phyloP scores from a whole-genome alignment of 2,329 filamentous ascomycete species.

The Calonectria pseudoturangicola region DNA sequence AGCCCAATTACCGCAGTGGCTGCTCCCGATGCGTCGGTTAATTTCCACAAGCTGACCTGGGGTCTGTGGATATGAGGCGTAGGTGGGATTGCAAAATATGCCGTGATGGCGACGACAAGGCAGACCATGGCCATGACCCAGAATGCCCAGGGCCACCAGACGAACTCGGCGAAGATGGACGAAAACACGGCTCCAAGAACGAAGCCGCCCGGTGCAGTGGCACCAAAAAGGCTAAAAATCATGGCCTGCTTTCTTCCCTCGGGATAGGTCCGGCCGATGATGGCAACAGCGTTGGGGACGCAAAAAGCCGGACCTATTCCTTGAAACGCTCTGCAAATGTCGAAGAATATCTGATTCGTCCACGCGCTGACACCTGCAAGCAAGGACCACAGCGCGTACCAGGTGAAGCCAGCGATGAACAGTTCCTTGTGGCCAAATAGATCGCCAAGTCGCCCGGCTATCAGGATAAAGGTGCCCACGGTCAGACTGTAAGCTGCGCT shows the following conservation, averaged over 20 bases:
- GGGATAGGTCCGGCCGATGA: slow-evolving; percentile 7
- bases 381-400: slow-evolving; percentile 6
- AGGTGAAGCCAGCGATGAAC: background rate
- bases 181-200: slow-evolving; percentile 9
- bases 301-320: slow-evolving; percentile 13
- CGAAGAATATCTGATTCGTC: background rate
- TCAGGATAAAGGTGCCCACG: slow-evolving; percentile 1
- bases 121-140: slow-evolving; percentile 60
- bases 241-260: background rate
- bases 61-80: slow-evolving; percentile 26
- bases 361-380: background rate
- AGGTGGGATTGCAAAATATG: slow-evolving; percentile 55
- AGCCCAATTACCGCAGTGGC: slow-evolving; percentile 69
- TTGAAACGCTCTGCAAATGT: slow-evolving; percentile 2
- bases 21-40: slow-evolving; percentile 60
- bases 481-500: background rate
- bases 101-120: slow-evolving; percentile 52
- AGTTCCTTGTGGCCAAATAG: slow-evolving; percentile 5
- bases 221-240: slow-evolving; percentile 13
- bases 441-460: slow-evolving; percentile 6
- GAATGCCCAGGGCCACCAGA: slow-evolving; percentile 60
- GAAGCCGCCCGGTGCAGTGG: background rate
- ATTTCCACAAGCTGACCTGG: slow-evolving; percentile 39
- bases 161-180: background rate
- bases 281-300: slow-evolving; percentile 11